Conservation (phyloP, 1,284 basidiomycete species). For the Gymnopus androsaceus region DNA sequence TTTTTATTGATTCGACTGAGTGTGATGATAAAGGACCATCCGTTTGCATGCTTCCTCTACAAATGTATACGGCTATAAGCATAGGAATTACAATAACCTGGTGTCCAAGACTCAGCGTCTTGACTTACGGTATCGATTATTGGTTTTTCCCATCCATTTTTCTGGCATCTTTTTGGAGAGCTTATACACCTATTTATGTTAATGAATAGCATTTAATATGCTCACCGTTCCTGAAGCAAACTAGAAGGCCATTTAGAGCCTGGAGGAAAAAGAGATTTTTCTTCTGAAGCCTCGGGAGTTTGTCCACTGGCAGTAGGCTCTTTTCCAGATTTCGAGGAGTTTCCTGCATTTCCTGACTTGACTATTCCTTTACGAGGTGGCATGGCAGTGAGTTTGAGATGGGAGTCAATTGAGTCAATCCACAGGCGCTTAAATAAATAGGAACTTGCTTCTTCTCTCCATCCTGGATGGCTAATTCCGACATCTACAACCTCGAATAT, state of each 20-base stretch:
- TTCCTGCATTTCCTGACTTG: slow-evolving; percentile 84
- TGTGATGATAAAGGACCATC: slow-evolving; percentile 65
- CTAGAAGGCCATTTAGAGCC: slow-evolving; percentile 82
- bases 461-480: slow-evolving; percentile 63
- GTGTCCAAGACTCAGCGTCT: slow-evolving; percentile 29
- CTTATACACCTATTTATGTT: neutral
- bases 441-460: neutral
- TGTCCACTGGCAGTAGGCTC: slow-evolving; percentile 20
- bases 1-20: slow-evolving; percentile 70
- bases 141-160: slow-evolving; percentile 84
- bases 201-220: neutral
- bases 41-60: slow-evolving; percentile 49
- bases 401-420: neutral
- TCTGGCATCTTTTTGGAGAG: slow-evolving; percentile 66
- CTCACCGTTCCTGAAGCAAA: slow-evolving; percentile 74
- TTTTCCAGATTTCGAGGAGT: slow-evolving; percentile 60
- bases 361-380: slow-evolving; percentile 77
- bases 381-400: slow-evolving; percentile 47
- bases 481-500: slow-evolving; percentile 88
- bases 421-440: too few relatives aligned
- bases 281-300: slow-evolving; percentile 28
- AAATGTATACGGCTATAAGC: slow-evolving; percentile 21
- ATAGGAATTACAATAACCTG: slow-evolving; percentile 7
- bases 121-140: slow-evolving; percentile 75
- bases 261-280: slow-evolving; percentile 71